Percentiles rank a stretch among this genome's conserved stretches.
These are phyloP conservation scores for Globisporangium polare DNA, from an alignment of 352 stramenopile genomes.

Conservation along the genomic window DNA sequence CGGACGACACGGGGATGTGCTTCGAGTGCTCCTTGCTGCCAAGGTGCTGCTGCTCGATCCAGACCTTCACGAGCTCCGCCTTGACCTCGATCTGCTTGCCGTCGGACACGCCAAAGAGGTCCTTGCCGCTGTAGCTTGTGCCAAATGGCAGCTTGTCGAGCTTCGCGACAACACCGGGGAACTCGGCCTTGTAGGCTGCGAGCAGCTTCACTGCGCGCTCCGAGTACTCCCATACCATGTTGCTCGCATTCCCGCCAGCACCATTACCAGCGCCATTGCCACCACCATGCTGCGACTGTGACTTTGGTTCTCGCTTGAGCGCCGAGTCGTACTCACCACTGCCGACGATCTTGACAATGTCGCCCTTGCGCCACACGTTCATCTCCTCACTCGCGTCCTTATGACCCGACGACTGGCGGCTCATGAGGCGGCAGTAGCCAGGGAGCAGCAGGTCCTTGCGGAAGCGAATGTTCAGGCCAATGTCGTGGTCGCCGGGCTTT, in stretches of 20 bases:
- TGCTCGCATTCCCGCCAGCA: slow-evolving; percentile 10
- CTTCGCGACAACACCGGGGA: slow-evolving; percentile 90
- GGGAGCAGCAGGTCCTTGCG: slow-evolving; percentile 87
- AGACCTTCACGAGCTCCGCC: slow-evolving; percentile 85
- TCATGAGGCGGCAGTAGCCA: slow-evolving; percentile 88
- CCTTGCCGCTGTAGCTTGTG: slow-evolving; percentile 84
- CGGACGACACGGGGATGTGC: slow-evolving; percentile 89
- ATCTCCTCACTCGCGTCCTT: slow-evolving; percentile 24
- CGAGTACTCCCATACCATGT: slow-evolving; percentile 95
- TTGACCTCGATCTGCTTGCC: slow-evolving; percentile 56
- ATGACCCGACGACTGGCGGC: slow-evolving; percentile 15
- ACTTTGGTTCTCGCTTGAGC: slow-evolving; percentile 18
- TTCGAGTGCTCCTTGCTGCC: slow-evolving; percentile 85
- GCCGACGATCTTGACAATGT: slow-evolving; percentile 92
- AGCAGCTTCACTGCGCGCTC: slow-evolving; percentile 94
- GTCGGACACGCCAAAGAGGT: slow-evolving; percentile 82
- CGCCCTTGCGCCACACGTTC: slow-evolving; percentile 87
- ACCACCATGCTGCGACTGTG: not conserved
- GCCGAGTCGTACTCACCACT: slow-evolving; percentile 48
- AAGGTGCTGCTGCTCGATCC: slow-evolving; percentile 91
- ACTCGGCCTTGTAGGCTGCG: slow-evolving; percentile 90
- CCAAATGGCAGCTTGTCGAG: slow-evolving; percentile 87
- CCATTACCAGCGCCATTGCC: not conserved
- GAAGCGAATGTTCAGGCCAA: slow-evolving; percentile 79
- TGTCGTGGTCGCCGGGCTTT: slow-evolving; percentile 90